Percentiles rank a stretch among this genome's conserved stretches.
Conservation (phyloP, 441 rosid genomes). For the Iberis amara region DNA sequence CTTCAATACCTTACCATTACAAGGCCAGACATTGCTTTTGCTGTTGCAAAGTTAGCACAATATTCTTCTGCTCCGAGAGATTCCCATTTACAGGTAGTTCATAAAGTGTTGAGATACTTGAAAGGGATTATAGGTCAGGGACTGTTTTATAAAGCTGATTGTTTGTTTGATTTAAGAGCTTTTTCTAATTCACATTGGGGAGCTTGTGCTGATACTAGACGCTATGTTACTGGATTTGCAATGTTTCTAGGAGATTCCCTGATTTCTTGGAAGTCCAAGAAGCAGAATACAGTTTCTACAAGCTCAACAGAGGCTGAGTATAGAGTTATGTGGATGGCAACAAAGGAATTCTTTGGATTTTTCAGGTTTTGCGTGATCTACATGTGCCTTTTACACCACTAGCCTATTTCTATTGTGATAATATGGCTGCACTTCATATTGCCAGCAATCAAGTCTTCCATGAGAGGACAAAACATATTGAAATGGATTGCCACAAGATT, state of each 20-base stretch:
- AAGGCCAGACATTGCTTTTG: too few species aligned
- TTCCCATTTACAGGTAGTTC: neutral
- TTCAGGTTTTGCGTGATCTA: neutral
- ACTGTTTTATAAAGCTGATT: neutral
- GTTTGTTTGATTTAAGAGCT: neutral
- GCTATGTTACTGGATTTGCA: neutral
- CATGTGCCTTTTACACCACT: neutral
- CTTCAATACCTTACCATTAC: too few species aligned
- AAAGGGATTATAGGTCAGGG: neutral
- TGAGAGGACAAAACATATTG: neutral
- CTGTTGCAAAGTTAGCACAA: neutral
- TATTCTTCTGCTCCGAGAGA: neutral
- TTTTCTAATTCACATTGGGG: neutral
- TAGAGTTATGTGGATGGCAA: too few species aligned
- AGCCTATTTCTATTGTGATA: neutral
- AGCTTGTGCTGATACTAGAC: neutral
- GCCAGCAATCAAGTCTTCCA: neutral
- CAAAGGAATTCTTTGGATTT: too few species aligned
- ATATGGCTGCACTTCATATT: neutral
- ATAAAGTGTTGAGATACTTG: neutral
- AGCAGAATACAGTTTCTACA: neutral
- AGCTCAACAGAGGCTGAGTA: neutral
- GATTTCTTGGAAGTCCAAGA: neutral
- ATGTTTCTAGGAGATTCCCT: neutral
- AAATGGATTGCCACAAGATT: neutral